Evolutionary conservation across 805 yeast genomes (phyloP).

Genomic region (Saccharomycopsis sp.): DNA sequence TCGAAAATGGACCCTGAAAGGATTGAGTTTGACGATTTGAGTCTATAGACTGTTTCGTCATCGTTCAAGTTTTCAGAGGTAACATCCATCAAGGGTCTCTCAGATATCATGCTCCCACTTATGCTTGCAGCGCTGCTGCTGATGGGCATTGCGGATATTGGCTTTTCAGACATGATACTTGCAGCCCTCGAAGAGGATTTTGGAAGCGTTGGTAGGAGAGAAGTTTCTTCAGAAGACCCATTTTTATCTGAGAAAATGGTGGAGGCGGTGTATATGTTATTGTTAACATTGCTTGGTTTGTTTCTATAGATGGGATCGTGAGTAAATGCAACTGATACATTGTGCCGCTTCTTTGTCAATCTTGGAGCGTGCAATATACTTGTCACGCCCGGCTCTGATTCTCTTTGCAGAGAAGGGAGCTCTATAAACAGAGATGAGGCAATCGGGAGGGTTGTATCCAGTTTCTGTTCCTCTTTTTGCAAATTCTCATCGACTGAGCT

Average conservation of each 20-base stretch:
- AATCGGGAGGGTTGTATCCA: conserved; percentile 3
- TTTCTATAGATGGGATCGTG: conserved; percentile 7
- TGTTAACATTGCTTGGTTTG: too few species aligned
- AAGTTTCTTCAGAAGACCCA: background rate
- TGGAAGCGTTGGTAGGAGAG: background rate
- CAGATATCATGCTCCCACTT: conserved; percentile 15
- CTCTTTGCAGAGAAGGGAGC: background rate
- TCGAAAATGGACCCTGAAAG: conserved; percentile 8
- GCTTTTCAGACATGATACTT: conserved; percentile 14
- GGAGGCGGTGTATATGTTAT: too few species aligned
- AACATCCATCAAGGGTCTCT: conserved; percentile 12
- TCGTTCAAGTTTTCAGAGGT: conserved; percentile 4
- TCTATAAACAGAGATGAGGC: conserved; percentile 7
- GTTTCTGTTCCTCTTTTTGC: background rate
- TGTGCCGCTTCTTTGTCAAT: background rate
- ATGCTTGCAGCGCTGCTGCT: conserved; percentile 8
- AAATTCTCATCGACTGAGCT: background rate
- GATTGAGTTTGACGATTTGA: conserved; percentile 10
- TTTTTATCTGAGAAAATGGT: background rate
- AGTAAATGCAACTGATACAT: conserved; percentile 10
- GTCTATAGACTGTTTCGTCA: conserved; percentile 9
- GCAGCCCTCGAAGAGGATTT: background rate
- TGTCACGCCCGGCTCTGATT: background rate
- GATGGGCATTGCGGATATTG: background rate
- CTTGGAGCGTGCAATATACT: conserved; percentile 7